Base-by-base conservation (phyloP, 2,329 filamentous ascomycete species). In the Bipolaris zeicola region DNA sequence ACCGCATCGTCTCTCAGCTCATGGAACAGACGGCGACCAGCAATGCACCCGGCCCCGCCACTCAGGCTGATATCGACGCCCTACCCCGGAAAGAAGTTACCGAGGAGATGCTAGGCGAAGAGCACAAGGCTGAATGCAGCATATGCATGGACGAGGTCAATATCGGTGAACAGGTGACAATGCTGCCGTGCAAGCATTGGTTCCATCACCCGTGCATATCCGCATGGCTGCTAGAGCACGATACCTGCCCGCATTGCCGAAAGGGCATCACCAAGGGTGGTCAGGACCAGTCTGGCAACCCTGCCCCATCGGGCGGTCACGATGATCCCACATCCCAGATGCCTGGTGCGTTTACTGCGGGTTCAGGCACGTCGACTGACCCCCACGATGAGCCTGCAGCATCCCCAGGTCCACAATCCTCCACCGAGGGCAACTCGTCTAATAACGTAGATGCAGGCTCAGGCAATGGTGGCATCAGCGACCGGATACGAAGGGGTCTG, bases 91-190 rank as follows among this genome's bases (percentile, higher is more conserved):
- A 88, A 64, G 85, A 85, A 41, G 80, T 95, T 2, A 85, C 91
- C 48, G 79, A 84, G 55, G 83, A 88, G 39, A 88, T 96, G 84
- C 80, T 96, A 51, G 84, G 83, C 6, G 77, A 79, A 5, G 90
- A 89, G 55, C 89, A 87, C 39, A 83, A 80, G 49, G 85, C 84
- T 1, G 93, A 97, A 70, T 99, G 95, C 75, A 93, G 91, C 34
- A 96, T 99, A 56, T 99, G 95, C 77, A 96, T 98, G 80, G 92
- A 97, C 52, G 85, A 90, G 26, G 88, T 96, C 60, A 82, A 85
- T 24, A 71, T 90, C 34, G 89, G 87, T 10, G 87, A 90, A 28
- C 87, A 90, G 71, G 91, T 94, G 5, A 85, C 90, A 0, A 83
- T 88, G 43, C 77, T 99, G 48, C 92, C 92, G 0, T 99, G 95